These are phyloP conservation scores for Colletotrichum tofieldiae DNA, from an alignment of 2,329 filamentous ascomycete genomes.

Conservation along the genomic window DNA sequence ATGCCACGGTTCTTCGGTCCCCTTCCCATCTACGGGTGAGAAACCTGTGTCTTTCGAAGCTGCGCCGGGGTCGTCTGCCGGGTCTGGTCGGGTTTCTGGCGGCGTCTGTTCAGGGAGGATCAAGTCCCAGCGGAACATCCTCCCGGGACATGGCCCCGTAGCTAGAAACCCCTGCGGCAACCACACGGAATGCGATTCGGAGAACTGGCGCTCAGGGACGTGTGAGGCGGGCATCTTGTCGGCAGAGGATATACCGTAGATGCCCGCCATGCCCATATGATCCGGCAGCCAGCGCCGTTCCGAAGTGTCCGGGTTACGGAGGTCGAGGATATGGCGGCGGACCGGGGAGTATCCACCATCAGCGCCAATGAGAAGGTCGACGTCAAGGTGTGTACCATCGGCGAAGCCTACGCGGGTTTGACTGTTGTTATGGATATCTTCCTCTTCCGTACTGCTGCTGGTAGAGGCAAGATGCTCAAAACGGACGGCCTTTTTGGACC, in stretches of 20 bases:
- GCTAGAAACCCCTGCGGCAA: constrained; percentile 44
- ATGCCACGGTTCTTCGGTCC: constrained; percentile 10
- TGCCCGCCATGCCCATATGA: constrained; percentile 45
- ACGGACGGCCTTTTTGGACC: constrained; percentile 42
- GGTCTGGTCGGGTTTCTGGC: not conserved
- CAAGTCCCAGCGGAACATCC: constrained; percentile 48
- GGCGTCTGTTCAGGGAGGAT: constrained; percentile 45
- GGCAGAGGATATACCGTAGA: constrained; percentile 46
- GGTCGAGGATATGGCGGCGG: constrained; percentile 44
- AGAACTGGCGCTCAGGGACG: constrained; percentile 28
- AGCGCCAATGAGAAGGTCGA: constrained; percentile 46
- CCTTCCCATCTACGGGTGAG: not conserved
- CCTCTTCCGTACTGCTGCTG: not conserved
- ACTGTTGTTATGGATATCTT: not conserved
- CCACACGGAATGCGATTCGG: constrained; percentile 43
- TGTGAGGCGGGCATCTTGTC: constrained; percentile 1
- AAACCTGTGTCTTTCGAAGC: no score
- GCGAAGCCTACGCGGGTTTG: constrained; percentile 7
- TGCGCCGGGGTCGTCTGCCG: not conserved
- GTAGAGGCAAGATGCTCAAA: not conserved
- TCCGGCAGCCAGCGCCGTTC: constrained; percentile 46
- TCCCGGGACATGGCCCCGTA: constrained; percentile 42
- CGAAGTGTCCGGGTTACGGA: constrained; percentile 36
- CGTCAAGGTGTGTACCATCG: constrained; percentile 31
- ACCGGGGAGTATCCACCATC: constrained; percentile 47